A percentile compares a stretch with the other conserved stretches of the same genome.
Evolutionary conservation across 306 rosid species (phyloP).

Genomic region (Vigna unguiculata): DNA sequence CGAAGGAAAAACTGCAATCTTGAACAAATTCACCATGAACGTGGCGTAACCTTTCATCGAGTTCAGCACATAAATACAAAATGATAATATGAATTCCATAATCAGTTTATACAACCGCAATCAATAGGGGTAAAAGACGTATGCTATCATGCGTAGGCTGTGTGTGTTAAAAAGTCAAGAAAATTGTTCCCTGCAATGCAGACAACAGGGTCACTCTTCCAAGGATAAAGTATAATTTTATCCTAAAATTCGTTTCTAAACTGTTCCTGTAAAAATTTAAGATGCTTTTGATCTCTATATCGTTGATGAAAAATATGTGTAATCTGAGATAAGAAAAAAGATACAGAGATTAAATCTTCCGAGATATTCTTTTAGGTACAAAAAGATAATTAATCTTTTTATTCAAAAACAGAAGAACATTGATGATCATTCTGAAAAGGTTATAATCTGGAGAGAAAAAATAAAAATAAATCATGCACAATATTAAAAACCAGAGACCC

Average conservation of each 20-base stretch:
- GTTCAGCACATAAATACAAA: neutral
- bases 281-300: neutral
- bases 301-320: neutral
- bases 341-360: neutral
- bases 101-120: neutral
- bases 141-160: neutral
- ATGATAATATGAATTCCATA: neutral
- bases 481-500: neutral
- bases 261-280: too few relatives aligned
- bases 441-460: neutral
- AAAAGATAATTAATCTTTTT: neutral
- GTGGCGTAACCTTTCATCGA: neutral
- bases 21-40: conserved; percentile 11
- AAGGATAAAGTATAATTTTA: too few relatives aligned
- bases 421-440: neutral
- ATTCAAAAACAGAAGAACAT: neutral
- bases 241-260: too few relatives aligned
- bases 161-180: neutral
- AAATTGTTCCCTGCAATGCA: neutral
- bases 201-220: neutral
- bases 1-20: neutral
- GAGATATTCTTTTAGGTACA: neutral
- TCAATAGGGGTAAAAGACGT: too few relatives aligned
- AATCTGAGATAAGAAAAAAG: neutral
- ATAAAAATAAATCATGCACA: neutral